Percentiles rank a stretch among this genome's conserved stretches.
Evolutionary conservation across 805 yeast genomes (phyloP).

Genomic region (Cyberlindnera suaveolens): DNA sequence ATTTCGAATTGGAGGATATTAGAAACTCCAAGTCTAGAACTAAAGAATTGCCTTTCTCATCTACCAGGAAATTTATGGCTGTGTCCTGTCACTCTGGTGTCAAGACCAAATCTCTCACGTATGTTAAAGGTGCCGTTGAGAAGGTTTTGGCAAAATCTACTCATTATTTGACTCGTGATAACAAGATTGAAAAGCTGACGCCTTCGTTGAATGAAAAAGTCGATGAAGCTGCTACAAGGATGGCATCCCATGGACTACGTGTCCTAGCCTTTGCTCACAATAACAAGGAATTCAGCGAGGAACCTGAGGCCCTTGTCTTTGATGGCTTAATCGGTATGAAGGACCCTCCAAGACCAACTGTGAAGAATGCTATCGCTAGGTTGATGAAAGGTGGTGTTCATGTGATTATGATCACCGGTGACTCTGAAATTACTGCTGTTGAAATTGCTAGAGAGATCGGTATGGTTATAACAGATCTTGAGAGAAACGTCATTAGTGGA

Average conservation of each 20-base stretch:
- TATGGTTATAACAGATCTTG: conserved; percentile 63
- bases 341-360: conserved; percentile 95
- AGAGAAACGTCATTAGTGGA: conserved; percentile 74
- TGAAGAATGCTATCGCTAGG: conserved; percentile 63
- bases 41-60: conserved; percentile 79
- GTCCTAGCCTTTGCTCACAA: conserved; percentile 74
- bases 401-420: conserved; percentile 98
- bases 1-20: conserved; percentile 65
- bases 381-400: conserved; percentile 91
- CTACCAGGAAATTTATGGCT: conserved; percentile 88
- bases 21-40: conserved; percentile 55
- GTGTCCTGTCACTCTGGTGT: conserved; percentile 59
- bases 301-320: conserved; percentile 60
- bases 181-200: conserved; percentile 53
- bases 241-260: conserved; percentile 83
- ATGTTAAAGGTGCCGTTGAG: conserved; percentile 90
- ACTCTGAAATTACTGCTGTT: conserved; percentile 78
- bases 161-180: conserved; percentile 51
- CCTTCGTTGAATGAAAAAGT: conserved; percentile 43
- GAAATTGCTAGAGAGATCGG: conserved; percentile 89
- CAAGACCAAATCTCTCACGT: conserved; percentile 47
- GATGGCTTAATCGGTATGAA: conserved; percentile 92
- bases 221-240: conserved; percentile 46
- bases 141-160: conserved; percentile 56
- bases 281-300: conserved; percentile 30